A percentile compares a stretch with the other conserved stretches of the same genome.
Conservation (phyloP, 2,329 filamentous ascomycete species). For the Fusarium haematococcum region DNA sequence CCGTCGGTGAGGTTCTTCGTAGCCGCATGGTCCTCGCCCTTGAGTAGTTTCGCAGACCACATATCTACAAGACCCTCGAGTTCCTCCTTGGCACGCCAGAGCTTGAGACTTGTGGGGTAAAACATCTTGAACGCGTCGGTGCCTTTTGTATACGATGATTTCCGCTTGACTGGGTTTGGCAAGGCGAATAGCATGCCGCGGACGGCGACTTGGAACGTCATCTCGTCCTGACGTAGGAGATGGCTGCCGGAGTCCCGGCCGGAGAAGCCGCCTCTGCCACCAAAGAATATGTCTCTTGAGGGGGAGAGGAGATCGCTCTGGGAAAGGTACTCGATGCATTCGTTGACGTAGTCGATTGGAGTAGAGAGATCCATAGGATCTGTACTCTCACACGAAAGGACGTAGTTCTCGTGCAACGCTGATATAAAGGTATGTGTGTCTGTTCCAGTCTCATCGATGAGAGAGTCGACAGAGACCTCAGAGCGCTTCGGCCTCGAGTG, state of each 20-base stretch:
- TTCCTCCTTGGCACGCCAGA: constrained; percentile 89
- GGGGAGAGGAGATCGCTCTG: constrained; percentile 87
- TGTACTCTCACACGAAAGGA: constrained; percentile 79
- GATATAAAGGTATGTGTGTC: constrained; percentile 92
- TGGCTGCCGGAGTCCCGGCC: constrained; percentile 74
- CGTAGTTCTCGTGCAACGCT: constrained; percentile 93
- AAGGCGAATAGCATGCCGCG: constrained; percentile 87
- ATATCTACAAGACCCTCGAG: constrained; percentile 78
- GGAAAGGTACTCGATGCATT: constrained; percentile 88
- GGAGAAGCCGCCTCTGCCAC: constrained; percentile 65
- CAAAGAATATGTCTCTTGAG: constrained; percentile 76
- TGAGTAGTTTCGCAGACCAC: constrained; percentile 72
- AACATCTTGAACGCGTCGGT: constrained; percentile 87
- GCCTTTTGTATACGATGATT: constrained; percentile 58
- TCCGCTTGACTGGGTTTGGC: constrained; percentile 86
- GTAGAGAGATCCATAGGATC: constrained; percentile 63
- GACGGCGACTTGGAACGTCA: constrained; percentile 91
- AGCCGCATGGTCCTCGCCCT: constrained; percentile 59
- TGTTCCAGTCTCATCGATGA: constrained; percentile 95
- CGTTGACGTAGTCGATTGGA: constrained; percentile 82
- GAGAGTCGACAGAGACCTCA: constrained; percentile 75
- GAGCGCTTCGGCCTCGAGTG: constrained; percentile 71
- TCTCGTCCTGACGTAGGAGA: constrained; percentile 88
- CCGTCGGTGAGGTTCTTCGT: constrained; percentile 57
- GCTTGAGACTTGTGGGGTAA: constrained; percentile 84